Conservation (phyloP, 345 rosid genomes). For the Hypericum perforatum region DNA sequence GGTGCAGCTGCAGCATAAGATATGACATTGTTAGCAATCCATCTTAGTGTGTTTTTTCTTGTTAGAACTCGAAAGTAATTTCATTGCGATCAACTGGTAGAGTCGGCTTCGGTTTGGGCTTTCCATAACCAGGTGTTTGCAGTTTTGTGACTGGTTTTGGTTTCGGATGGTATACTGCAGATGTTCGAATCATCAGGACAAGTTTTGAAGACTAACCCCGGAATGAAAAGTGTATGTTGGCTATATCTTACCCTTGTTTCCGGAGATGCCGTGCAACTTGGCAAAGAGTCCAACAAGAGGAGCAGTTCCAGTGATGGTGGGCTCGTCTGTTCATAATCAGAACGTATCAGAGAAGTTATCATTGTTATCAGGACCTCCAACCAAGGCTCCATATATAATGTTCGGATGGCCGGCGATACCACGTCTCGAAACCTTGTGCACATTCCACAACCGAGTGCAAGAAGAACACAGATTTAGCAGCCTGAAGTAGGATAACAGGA, state of each 20-base stretch:
- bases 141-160: constrained; percentile 20
- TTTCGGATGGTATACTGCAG: constrained; percentile 26
- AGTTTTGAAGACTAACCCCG: too few species aligned
- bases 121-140: constrained; percentile 23
- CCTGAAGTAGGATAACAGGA: constrained; percentile 5
- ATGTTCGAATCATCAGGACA: too few species aligned
- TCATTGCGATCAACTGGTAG: too few species aligned
- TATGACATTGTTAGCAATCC: background rate
- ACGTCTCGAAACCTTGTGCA: constrained; percentile 22
- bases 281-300: constrained; percentile 22
- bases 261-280: constrained; percentile 16
- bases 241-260: constrained; percentile 1
- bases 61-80: too few species aligned
- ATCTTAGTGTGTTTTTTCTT: too few species aligned
- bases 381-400: constrained; percentile 16
- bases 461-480: constrained; percentile 13
- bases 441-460: constrained; percentile 12
- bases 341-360: constrained; percentile 21
- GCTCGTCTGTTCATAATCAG: constrained; percentile 20
- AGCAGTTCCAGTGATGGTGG: constrained; percentile 15
- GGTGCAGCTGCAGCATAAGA: constrained; percentile 19
- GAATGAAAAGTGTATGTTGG: too few species aligned
- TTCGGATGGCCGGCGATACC: constrained; percentile 15
- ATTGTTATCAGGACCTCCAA: constrained; percentile 25
- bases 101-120: background rate